These are phyloP conservation scores for Saccharomycopsis guyanensis DNA, from an alignment of 805 yeast genomes.

Conservation along the genomic window DNA sequence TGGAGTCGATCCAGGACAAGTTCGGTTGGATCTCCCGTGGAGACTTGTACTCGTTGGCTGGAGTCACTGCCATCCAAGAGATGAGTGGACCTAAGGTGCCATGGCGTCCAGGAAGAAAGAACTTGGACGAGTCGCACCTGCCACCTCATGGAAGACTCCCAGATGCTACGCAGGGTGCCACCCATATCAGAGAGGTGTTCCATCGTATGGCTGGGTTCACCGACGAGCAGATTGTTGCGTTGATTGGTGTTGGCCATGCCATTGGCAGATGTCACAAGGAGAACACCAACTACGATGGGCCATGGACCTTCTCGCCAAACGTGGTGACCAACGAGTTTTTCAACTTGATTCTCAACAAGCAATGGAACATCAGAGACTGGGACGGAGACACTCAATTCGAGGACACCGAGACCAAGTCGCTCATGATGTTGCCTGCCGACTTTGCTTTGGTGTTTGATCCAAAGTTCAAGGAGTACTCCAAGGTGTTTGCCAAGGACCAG, in stretches of 20 bases:
- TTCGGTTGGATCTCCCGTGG: slow-evolving; percentile 72
- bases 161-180: slow-evolving; percentile 56
- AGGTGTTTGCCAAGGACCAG: slow-evolving; percentile 60
- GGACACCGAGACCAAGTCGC: slow-evolving; percentile 47
- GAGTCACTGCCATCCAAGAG: slow-evolving; percentile 71
- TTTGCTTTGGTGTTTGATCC: slow-evolving; percentile 59
- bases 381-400: slow-evolving; percentile 56
- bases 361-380: slow-evolving; percentile 51
- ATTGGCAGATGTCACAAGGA: slow-evolving; percentile 65
- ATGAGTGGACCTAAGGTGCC: slow-evolving; percentile 69
- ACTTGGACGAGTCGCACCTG: slow-evolving; percentile 39
- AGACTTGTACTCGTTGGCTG: slow-evolving; percentile 73
- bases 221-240: slow-evolving; percentile 66
- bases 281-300: slow-evolving; percentile 77
- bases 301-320: slow-evolving; percentile 82
- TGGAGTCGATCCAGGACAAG: slow-evolving; percentile 45
- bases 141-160: slow-evolving; percentile 72
- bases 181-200: slow-evolving; percentile 59
- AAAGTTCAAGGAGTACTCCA: slow-evolving; percentile 51
- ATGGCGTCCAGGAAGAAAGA: slow-evolving; percentile 81
- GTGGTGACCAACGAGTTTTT: slow-evolving; percentile 69
- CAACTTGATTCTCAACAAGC: slow-evolving; percentile 47
- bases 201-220: slow-evolving; percentile 51
- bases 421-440: slow-evolving; percentile 88
- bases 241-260: slow-evolving; percentile 69